phyloP scores from a whole-genome alignment of 2,329 filamentous ascomycete species.

The Iodosphaeria phyllophila region DNA sequence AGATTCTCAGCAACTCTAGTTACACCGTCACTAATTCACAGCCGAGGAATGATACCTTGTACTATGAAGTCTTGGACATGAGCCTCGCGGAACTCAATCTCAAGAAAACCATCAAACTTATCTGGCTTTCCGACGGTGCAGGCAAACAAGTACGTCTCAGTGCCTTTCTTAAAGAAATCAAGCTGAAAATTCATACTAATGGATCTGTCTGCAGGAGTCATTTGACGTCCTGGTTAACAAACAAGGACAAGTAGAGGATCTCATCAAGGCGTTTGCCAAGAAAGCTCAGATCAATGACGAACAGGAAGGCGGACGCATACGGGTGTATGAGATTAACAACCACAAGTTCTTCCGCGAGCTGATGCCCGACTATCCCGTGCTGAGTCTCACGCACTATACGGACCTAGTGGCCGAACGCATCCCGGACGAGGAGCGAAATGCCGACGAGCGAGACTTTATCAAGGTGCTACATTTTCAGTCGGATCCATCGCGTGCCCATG shows the following conservation, averaged over 20 bases:
- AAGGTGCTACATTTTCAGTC: constrained; percentile 85
- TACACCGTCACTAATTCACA: constrained; percentile 50
- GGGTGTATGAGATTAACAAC: constrained; percentile 67
- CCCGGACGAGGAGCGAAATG: constrained; percentile 51
- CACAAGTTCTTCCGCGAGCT: constrained; percentile 75
- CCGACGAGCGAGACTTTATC: constrained; percentile 40
- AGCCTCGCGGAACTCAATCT: constrained; percentile 84
- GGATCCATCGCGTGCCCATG: constrained; percentile 68
- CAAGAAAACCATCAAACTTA: constrained; percentile 72
- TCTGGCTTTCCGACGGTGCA: constrained; percentile 75
- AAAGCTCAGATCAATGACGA: constrained; percentile 69
- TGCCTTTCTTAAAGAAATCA: too few relatives aligned
- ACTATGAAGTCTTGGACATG: constrained; percentile 87
- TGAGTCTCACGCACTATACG: constrained; percentile 72
- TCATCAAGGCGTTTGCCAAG: constrained; percentile 58
- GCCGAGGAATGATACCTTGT: constrained; percentile 62
- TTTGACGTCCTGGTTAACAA: constrained; percentile 77
- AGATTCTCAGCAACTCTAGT: constrained; percentile 62
- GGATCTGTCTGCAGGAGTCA: constrained; percentile 35
- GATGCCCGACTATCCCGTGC: constrained; percentile 48
- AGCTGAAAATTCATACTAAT: constrained; percentile 1
- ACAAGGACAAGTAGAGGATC: constrained; percentile 60
- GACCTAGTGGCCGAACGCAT: constrained; percentile 65
- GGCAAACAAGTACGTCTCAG: constrained; percentile 55
- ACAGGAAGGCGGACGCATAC: constrained; percentile 45